These are phyloP conservation scores for Starmerella stellata DNA, from an alignment of 805 yeast species.

Conservation along the genomic window DNA sequence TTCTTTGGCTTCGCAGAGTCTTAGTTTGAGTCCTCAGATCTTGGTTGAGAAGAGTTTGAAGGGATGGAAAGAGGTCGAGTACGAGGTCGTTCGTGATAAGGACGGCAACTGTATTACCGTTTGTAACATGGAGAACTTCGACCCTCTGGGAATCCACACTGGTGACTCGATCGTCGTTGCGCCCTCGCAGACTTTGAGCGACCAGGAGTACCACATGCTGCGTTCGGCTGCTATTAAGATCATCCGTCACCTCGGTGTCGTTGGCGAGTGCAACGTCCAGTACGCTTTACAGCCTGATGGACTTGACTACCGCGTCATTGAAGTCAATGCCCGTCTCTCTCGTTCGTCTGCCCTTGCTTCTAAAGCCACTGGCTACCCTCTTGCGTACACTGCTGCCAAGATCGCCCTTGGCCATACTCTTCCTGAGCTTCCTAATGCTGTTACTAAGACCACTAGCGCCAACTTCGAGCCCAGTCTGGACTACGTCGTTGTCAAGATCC, in stretches of 20 bases:
- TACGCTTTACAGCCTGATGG: slow-evolving; percentile 93
- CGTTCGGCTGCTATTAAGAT: slow-evolving; percentile 94
- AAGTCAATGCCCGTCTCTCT: slow-evolving; percentile 91
- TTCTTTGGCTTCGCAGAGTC: slow-evolving; percentile 74
- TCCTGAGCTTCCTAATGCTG: slow-evolving; percentile 91
- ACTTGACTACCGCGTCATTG: slow-evolving; percentile 86
- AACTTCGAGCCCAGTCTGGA: slow-evolving; percentile 94
- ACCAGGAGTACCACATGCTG: slow-evolving; percentile 94
- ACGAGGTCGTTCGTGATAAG: slow-evolving; percentile 93
- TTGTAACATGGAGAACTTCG: slow-evolving; percentile 98
- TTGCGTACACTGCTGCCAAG: slow-evolving; percentile 97
- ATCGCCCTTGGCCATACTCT: slow-evolving; percentile 86
- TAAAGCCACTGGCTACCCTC: slow-evolving; percentile 96
- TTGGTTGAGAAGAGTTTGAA: slow-evolving; percentile 89
- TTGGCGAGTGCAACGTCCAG: slow-evolving; percentile 97
- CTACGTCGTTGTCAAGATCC: slow-evolving; percentile 91
- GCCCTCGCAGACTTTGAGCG: slow-evolving; percentile 92
- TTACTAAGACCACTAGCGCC: slow-evolving; percentile 88
- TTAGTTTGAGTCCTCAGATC: slow-evolving; percentile 83
- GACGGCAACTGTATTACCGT: slow-evolving; percentile 96
- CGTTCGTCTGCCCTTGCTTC: slow-evolving; percentile 97
- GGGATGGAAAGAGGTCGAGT: slow-evolving; percentile 98
- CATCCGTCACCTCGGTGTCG: slow-evolving; percentile 94
- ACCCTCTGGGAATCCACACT: slow-evolving; percentile 94
- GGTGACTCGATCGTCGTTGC: slow-evolving; percentile 99